Evolutionary conservation across 768 basidiomycete species (phyloP), one percentile per base, ranked within the genome.

Genomic region (Trametes punicea): DNA sequence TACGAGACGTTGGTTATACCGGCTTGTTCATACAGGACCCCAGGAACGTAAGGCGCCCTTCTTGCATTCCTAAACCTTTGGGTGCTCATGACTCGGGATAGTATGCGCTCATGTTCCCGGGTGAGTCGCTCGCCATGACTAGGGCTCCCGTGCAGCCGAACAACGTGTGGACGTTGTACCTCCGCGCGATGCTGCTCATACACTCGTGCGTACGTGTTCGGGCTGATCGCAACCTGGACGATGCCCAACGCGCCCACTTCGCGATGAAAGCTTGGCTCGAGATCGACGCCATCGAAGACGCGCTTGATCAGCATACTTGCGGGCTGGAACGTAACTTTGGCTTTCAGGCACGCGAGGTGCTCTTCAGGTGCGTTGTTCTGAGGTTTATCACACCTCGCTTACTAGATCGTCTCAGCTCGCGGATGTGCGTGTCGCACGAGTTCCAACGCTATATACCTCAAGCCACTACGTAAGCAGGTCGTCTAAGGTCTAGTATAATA

Each of bases 91-190:
- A 46, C 18, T 15, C 16, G 30, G 27, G 15, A 46, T 53, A 90
- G 88, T 86, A 83, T 66, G 79, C 82, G 0, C 66, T 90, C 16
- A 69, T 90, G 15, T 89, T 90, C 67, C 83, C 86, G 4, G 88
- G 85, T 10, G 88, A 90, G 70, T 75, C 81, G 11, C 69, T 82
- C 67, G 50, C 62, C 25, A 57, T 50, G 40, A 40, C 41, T 1
- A 62, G 64, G 31, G 46, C 59, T 48, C 72, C 78, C 8, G 25
- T 60, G 55, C 77, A 9, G 2, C 88, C 85, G 67, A 80, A 87
- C 55, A 84, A 83, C 10, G 73, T 90, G n/a, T 90, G 85, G 87
- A 85, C 85, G 15, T 72, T 90, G 40, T 81, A 85, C 64, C 80
- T 85, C 61, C 82, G 86, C 40, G 74, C 80, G 6, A 83, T 85